Conservation (phyloP, 345 rosid species). For the Melaleuca alternifolia region DNA sequence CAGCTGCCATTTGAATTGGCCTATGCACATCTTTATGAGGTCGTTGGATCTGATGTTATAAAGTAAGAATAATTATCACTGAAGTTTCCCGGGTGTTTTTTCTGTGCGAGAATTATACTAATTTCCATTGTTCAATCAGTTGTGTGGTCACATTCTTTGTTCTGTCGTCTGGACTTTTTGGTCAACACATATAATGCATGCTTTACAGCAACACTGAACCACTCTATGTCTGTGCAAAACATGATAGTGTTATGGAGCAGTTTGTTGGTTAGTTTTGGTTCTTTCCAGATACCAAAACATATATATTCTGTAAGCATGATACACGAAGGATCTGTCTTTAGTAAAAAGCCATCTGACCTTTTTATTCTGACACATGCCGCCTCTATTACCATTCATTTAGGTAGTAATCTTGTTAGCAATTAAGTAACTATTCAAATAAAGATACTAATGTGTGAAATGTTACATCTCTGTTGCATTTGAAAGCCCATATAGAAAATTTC, state of each 20-base stretch:
- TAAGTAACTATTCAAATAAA: not conserved
- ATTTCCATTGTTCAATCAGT: not conserved
- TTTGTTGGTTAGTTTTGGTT: not conserved
- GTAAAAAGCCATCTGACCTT: not conserved
- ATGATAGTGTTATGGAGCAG: not conserved
- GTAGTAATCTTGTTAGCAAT: not conserved
- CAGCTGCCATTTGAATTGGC: conserved; percentile 97
- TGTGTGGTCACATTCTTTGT: not conserved
- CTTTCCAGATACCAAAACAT: not conserved
- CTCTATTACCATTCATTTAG: not conserved
- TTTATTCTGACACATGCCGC: not conserved
- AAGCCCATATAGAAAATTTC: not conserved
- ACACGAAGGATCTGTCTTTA: not conserved
- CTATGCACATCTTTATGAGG: conserved; percentile 88
- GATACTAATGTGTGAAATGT: not conserved
- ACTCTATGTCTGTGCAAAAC: not conserved
- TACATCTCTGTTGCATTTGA: not conserved
- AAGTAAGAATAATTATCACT: conserved; percentile 39
- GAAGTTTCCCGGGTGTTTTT: not conserved
- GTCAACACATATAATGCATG: not conserved
- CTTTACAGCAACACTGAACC: not conserved
- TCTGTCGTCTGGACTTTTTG: not conserved
- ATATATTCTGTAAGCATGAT: not conserved
- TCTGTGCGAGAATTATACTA: not conserved
- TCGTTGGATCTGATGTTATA: conserved; percentile 34